Evolutionary conservation across 176 grass and related monocot genomes (phyloP).

Genomic region (Triticum timopheevii): DNA sequence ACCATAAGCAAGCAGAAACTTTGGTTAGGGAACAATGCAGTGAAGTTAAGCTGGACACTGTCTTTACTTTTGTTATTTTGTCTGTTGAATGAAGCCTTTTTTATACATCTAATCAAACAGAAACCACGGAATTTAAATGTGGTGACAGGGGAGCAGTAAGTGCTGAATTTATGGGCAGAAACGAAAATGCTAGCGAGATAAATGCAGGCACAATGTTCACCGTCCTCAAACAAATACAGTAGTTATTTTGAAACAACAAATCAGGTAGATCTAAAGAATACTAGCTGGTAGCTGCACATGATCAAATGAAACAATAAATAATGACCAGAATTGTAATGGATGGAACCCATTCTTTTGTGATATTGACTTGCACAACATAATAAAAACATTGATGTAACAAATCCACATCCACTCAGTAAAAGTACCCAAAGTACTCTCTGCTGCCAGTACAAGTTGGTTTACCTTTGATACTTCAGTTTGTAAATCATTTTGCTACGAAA

Average conservation of each 20-base stretch:
- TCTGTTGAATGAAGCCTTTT: not conserved
- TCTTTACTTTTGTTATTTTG: not conserved
- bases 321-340: not conserved
- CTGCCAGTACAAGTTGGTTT: not conserved
- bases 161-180: not conserved
- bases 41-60: not conserved
- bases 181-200: not conserved
- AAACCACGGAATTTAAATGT: not conserved
- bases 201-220: not conserved
- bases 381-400: not conserved
- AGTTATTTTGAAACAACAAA: not conserved
- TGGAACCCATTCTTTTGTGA: not conserved
- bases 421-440: not conserved
- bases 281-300: not conserved
- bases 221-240: not conserved
- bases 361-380: not conserved
- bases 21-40: not conserved
- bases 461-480: not conserved
- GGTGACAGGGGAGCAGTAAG: not conserved
- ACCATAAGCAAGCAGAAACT: too few relatives aligned
- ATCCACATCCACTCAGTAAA: not conserved
- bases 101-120: not conserved
- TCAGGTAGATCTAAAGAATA: not conserved
- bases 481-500: not conserved
- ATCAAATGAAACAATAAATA: not conserved